These are phyloP conservation scores for Triticum monococcum DNA, from an alignment of 176 grass and related monocot genomes.

Conservation along the genomic window DNA sequence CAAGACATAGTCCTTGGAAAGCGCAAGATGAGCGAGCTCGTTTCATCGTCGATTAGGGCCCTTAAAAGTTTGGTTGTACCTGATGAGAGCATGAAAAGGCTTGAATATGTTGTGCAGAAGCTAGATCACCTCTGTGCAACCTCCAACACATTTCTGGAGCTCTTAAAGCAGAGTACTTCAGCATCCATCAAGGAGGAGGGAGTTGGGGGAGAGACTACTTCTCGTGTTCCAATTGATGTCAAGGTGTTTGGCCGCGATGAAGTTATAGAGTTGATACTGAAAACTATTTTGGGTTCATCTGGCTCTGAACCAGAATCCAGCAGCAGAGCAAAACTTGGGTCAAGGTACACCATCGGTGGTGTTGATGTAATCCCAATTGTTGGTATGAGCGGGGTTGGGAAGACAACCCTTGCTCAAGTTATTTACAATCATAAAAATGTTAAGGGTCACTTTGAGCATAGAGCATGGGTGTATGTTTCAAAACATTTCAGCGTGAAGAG, in stretches of 20 bases:
- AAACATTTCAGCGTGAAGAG: not conserved
- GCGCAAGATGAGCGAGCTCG: not conserved
- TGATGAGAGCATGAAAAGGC: not conserved
- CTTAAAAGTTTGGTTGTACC: not conserved
- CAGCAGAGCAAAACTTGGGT: not conserved
- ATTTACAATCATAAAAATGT: not conserved
- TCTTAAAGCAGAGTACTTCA: not conserved
- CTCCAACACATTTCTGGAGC: not conserved
- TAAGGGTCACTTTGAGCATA: not conserved
- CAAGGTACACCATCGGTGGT: not conserved
- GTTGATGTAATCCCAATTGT: constrained; percentile 12
- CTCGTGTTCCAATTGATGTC: not conserved
- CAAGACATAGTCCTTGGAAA: not conserved
- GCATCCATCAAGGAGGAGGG: not conserved
- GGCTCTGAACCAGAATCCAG: not conserved
- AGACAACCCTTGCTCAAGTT: not conserved
- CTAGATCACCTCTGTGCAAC: not conserved
- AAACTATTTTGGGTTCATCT: not conserved
- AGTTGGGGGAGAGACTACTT: not conserved
- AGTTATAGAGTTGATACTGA: not conserved
- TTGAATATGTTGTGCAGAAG: not conserved
- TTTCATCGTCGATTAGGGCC: not conserved
- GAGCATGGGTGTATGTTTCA: constrained; percentile 6
- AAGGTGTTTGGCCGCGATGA: not conserved
- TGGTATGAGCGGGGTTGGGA: constrained; percentile 1